A percentile compares a stretch with the other conserved stretches of the same genome.
These are phyloP conservation scores for Aureobasidium leucospermi DNA, from an alignment of 2,329 filamentous ascomycete genomes.

Conservation along the genomic window DNA sequence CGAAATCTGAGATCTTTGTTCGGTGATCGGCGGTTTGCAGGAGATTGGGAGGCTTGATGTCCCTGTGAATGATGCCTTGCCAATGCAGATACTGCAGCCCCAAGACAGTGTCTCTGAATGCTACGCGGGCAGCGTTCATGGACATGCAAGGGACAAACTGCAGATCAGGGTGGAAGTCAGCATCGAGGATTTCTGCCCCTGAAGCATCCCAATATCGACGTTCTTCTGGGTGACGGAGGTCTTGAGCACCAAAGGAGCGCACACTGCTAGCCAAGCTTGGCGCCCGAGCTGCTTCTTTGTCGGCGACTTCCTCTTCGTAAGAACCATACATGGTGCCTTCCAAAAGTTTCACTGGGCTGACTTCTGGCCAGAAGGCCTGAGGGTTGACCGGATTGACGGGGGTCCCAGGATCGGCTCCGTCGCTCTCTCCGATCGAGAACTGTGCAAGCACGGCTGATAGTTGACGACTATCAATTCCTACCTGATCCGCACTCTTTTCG, in stretches of 20 bases:
- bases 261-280: slow-evolving; percentile 73
- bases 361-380: slow-evolving; percentile 1
- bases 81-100: slow-evolving; percentile 79
- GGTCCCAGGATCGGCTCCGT: slow-evolving; percentile 13
- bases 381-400: slow-evolving; percentile 11
- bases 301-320: slow-evolving; percentile 42
- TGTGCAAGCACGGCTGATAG: slow-evolving; percentile 9
- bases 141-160: slow-evolving; percentile 93
- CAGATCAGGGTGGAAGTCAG: slow-evolving; percentile 74
- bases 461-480: slow-evolving; percentile 3
- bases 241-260: slow-evolving; percentile 14
- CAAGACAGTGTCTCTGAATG: slow-evolving; percentile 87
- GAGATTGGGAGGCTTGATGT: slow-evolving; percentile 65
- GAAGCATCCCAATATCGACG: slow-evolving; percentile 37
- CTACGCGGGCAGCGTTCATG: slow-evolving; percentile 68
- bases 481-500: slow-evolving; percentile 7
- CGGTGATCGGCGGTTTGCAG: slow-evolving; percentile 76
- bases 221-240: slow-evolving; percentile 36
- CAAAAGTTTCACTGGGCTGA: slow-evolving; percentile 31
- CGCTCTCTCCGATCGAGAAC: not conserved
- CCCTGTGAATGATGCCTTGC: slow-evolving; percentile 65
- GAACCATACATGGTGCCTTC: slow-evolving; percentile 73
- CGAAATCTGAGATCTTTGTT: slow-evolving; percentile 98
- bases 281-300: slow-evolving; percentile 45
- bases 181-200: slow-evolving; percentile 44